A percentile compares a stretch with the other conserved stretches of the same genome.
Conservation (phyloP, 176 grass and related monocot genomes). For the Triticum urartu region DNA sequence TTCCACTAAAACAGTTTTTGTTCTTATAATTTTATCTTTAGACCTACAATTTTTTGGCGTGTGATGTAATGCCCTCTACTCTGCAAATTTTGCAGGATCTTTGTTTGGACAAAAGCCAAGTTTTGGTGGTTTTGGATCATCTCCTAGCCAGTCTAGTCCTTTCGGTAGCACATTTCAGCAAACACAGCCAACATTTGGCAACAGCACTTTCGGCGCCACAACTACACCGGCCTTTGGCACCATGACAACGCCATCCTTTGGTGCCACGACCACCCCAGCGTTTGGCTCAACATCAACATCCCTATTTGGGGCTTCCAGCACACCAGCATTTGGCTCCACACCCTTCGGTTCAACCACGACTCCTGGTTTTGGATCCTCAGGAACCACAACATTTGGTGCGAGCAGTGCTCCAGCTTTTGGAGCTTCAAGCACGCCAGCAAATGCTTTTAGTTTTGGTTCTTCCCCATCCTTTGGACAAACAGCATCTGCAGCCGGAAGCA, state of each 20-base stretch:
- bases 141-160: slow-evolving; percentile 72
- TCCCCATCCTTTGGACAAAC: slow-evolving; percentile 71
- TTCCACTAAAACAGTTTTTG: not conserved
- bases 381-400: slow-evolving; percentile 64
- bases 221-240: slow-evolving; percentile 51
- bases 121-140: slow-evolving; percentile 83
- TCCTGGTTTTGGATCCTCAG: slow-evolving; percentile 57
- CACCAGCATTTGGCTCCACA: slow-evolving; percentile 64
- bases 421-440: slow-evolving; percentile 48
- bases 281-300: slow-evolving; percentile 72
- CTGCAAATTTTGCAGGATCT: slow-evolving; percentile 52
- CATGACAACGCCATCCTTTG: slow-evolving; percentile 52
- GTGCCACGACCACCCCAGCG: slow-evolving; percentile 50
- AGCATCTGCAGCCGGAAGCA: slow-evolving; percentile 51
- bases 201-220: slow-evolving; percentile 54
- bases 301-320: slow-evolving; percentile 58
- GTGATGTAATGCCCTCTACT: not conserved
- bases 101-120: slow-evolving; percentile 94
- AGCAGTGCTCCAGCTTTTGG: slow-evolving; percentile 60
- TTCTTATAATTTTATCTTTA: slow-evolving; percentile 11
- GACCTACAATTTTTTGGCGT: not conserved
- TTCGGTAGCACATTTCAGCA: slow-evolving; percentile 80
- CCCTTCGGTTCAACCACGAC: slow-evolving; percentile 60
- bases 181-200: slow-evolving; percentile 85
- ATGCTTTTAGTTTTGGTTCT: slow-evolving; percentile 80